phyloP scores from a whole-genome alignment of 345 rosid species.

The Citrus trifoliata region DNA sequence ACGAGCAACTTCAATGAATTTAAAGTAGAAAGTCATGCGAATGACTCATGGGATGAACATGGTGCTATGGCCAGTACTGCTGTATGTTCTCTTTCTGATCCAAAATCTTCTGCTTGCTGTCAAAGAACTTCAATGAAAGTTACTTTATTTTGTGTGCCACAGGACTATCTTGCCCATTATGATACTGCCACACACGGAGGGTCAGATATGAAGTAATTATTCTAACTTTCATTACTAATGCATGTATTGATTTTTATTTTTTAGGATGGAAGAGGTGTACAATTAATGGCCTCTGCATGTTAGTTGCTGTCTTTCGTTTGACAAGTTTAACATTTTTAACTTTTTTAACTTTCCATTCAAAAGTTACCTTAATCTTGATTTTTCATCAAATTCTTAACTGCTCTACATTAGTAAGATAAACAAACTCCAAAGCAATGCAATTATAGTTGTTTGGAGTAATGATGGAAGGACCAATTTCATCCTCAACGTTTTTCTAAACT shows the following conservation, averaged over 20 bases:
- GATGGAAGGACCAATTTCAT: background rate
- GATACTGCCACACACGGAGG: constrained; percentile 61
- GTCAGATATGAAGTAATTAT: constrained; percentile 61
- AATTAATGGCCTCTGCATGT: background rate
- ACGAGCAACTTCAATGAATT: constrained; percentile 85
- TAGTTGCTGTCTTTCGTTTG: background rate
- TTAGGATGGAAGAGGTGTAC: background rate
- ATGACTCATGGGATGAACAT: constrained; percentile 77
- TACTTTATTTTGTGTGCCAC: constrained; percentile 23
- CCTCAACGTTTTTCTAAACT: background rate
- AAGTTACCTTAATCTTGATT: background rate
- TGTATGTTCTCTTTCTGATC: constrained; percentile 37
- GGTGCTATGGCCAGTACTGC: constrained; percentile 84
- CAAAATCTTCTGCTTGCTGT: background rate
- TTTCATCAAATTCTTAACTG: background rate
- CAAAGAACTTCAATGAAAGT: constrained; percentile 4
- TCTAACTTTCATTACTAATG: constrained; percentile 14
- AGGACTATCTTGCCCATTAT: constrained; percentile 90
- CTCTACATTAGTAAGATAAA: background rate
- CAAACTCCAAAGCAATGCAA: background rate
- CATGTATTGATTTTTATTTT: constrained; percentile 1
- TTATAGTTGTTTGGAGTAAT: background rate
- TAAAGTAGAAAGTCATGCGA: constrained; percentile 63
- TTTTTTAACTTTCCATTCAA: background rate
- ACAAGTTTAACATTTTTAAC: background rate